These are phyloP conservation scores for Edaphochlamys debaryana DNA, from an alignment of 139 green algal species.

Conservation along the genomic window DNA sequence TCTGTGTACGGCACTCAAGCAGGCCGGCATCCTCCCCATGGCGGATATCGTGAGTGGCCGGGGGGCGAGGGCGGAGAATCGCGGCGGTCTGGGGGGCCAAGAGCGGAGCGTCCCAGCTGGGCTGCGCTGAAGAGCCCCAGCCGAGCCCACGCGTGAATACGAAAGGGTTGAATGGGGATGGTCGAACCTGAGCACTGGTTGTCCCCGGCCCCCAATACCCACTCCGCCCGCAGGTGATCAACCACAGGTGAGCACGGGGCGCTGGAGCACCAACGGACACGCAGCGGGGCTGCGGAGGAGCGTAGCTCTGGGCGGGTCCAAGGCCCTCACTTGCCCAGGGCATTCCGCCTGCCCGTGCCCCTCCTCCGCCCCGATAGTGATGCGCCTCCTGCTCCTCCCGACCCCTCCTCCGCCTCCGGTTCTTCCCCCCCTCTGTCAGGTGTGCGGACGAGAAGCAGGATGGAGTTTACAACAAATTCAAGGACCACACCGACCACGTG, in stretches of 20 bases:
- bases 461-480: conserved; percentile 55
- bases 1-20: background rate
- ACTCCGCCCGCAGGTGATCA: conserved; percentile 10
- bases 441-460: conserved; percentile 48
- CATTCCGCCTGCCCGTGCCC: background rate
- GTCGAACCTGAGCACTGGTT: too few relatives aligned
- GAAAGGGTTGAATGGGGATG: too few relatives aligned
- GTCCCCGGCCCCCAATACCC: too few relatives aligned
- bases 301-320: too few relatives aligned
- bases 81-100: too few relatives aligned
- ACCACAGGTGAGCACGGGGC: conserved; percentile 27
- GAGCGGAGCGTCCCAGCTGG: too few relatives aligned
- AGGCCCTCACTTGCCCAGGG: too few relatives aligned
- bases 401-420: background rate
- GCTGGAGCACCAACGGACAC: too few relatives aligned
- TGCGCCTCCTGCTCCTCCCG: background rate
- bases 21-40: conserved; percentile 2
- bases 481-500: conserved; percentile 45
- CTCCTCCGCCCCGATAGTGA: background rate
- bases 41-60: conserved; percentile 12
- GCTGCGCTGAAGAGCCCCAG: too few relatives aligned
- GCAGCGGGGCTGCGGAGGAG: too few relatives aligned
- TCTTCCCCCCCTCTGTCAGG: conserved; percentile 5
- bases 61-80: too few relatives aligned
- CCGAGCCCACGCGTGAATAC: too few relatives aligned